A percentile compares a stretch with the other conserved stretches of the same genome.
Evolutionary conservation across 345 rosid genomes (phyloP).

Genomic region (thale cress (Arabidopsis thaliana)): TAIR10.1 NC_003076.8:2687001-2687500

Average conservation of each 20-base stretch:
- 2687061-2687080: constrained; percentile 29
- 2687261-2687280: constrained; percentile 30
- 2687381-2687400: constrained; percentile 7
- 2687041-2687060: constrained; percentile 43
- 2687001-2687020: neutral
- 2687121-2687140: constrained; percentile 17
- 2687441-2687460: constrained; percentile 19
- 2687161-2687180: constrained; percentile 38
- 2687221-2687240: constrained; percentile 25
- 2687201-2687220: constrained; percentile 3
- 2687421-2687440: constrained; percentile 34
- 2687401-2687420: constrained; percentile 15
- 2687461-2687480: constrained; percentile 33
- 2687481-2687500: constrained; percentile 43
- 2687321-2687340: constrained; percentile 41
- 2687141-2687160: constrained; percentile 46
- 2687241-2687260: constrained; percentile 25
- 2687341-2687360: constrained; percentile 42
- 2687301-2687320: constrained; percentile 6
- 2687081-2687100: constrained; percentile 48
- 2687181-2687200: constrained; percentile 13
- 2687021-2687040: neutral
- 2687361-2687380: constrained; percentile 7
- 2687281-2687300: constrained; percentile 29
- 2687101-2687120: constrained; percentile 27